phyloP scores from a whole-genome alignment of 1,284 basidiomycete species.

The Agroathelia rolfsii region DNA sequence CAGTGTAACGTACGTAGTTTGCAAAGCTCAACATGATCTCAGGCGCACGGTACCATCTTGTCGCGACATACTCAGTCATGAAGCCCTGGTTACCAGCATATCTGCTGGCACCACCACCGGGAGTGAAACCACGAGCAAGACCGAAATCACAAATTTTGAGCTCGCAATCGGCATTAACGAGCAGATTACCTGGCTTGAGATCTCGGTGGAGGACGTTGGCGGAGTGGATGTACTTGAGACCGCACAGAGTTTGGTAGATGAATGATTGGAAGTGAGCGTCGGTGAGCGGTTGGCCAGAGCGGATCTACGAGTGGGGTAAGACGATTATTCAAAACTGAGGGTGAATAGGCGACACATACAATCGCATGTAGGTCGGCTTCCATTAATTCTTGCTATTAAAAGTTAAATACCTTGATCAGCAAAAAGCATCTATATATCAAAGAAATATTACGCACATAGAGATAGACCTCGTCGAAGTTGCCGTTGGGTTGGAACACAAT shows the following conservation, averaged over 20 bases:
- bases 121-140: constrained; percentile 88
- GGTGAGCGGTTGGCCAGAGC: constrained; percentile 93
- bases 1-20: constrained; percentile 66
- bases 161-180: constrained; percentile 98
- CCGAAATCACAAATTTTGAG: constrained; percentile 99
- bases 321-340: neutral
- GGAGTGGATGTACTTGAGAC: constrained; percentile 97
- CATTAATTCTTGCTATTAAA: constrained; percentile 86
- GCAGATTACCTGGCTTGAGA: constrained; percentile 91
- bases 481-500: constrained; percentile 83
- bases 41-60: constrained; percentile 92
- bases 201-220: constrained; percentile 97
- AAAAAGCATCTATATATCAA: constrained; percentile 4
- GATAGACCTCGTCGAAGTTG: constrained; percentile 92
- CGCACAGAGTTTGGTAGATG: constrained; percentile 97
- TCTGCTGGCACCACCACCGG: constrained; percentile 61
- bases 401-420: too few species aligned
- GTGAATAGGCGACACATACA: constrained; percentile 34
- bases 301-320: constrained; percentile 50
- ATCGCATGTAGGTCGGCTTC: constrained; percentile 99
- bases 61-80: constrained; percentile 99
- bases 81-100: constrained; percentile 83
- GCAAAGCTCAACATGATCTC: constrained; percentile 98
- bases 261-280: constrained; percentile 99
- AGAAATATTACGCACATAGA: constrained; percentile 54